Percentiles rank a stretch among this genome's conserved stretches.
Conservation (phyloP, 768 basidiomycete genomes). For the Auricularia sp. region DNA sequence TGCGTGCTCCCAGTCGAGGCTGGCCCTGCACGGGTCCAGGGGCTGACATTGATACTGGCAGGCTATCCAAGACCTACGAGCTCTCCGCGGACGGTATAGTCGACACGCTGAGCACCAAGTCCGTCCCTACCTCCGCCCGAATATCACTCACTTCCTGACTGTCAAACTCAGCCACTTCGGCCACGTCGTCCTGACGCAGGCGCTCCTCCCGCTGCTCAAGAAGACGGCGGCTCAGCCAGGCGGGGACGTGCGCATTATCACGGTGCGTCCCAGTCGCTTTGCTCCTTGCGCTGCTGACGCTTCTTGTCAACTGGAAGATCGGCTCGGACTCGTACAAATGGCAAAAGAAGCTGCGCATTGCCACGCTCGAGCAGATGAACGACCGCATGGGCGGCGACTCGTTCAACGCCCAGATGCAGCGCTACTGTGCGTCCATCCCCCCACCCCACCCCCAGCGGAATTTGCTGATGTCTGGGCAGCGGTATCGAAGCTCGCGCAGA, state of each 20-base stretch:
- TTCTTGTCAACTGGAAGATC: neutral
- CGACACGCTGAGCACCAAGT: too few relatives aligned
- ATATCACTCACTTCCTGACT: too few relatives aligned
- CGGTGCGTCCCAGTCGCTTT: slow-evolving; percentile 27
- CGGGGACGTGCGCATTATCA: slow-evolving; percentile 53
- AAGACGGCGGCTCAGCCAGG: slow-evolving; percentile 36
- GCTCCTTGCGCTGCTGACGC: neutral
- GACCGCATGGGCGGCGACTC: neutral
- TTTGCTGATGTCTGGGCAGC: slow-evolving; percentile 21
- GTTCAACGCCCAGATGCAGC: too few relatives aligned
- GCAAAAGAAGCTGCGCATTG: neutral
- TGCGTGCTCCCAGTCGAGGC: too few relatives aligned
- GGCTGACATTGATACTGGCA: too few relatives aligned
- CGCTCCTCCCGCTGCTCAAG: slow-evolving; percentile 42
- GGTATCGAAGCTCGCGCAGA: slow-evolving; percentile 40
- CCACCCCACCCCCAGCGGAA: too few relatives aligned
- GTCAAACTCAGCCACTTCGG: slow-evolving; percentile 36
- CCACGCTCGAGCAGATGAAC: neutral
- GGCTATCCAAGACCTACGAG: too few relatives aligned
- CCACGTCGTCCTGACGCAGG: slow-evolving; percentile 45
- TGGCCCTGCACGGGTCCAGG: too few relatives aligned
- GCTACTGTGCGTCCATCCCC: too few relatives aligned
- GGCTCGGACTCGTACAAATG: neutral
- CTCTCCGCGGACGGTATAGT: too few relatives aligned
- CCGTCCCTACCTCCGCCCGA: too few relatives aligned